A percentile compares a stretch with the other conserved stretches of the same genome.
These are phyloP conservation scores for Mesembryanthemum crystallinum DNA, from an alignment of 148 eudicot species.

Conservation along the genomic window DNA sequence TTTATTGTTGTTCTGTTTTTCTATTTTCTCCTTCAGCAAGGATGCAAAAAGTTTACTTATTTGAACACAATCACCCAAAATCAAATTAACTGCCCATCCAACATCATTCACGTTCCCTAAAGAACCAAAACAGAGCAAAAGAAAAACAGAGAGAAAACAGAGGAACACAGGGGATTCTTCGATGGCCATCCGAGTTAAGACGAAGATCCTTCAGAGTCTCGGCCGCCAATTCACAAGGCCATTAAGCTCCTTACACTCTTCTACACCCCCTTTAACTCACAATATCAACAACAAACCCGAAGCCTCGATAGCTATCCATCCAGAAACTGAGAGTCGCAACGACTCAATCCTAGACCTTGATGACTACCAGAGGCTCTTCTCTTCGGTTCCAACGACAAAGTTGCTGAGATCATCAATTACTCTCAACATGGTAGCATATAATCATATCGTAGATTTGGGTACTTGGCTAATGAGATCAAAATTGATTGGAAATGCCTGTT, in stretches of 20 bases:
- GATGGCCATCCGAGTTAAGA: conserved; percentile 41
- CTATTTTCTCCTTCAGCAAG: too few relatives aligned
- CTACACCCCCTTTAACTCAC: conserved; percentile 19
- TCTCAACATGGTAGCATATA: conserved; percentile 42
- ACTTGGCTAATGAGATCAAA: conserved; percentile 59
- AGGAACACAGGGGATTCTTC: conserved; percentile 1
- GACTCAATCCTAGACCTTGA: conserved; percentile 34
- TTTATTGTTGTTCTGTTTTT: too few relatives aligned
- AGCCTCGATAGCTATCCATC: not conserved
- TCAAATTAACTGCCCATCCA: too few relatives aligned
- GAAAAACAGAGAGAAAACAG: not conserved
- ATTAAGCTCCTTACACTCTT: conserved; percentile 38
- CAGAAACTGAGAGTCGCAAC: not conserved
- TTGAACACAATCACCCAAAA: too few relatives aligned
- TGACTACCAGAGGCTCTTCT: conserved; percentile 41
- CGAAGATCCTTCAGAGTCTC: conserved; percentile 31
- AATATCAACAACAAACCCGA: conserved; percentile 7
- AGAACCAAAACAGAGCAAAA: too few relatives aligned
- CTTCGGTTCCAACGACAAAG: conserved; percentile 41
- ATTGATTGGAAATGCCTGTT: conserved; percentile 38
- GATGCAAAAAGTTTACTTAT: too few relatives aligned
- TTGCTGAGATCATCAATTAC: conserved; percentile 44
- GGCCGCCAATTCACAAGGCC: conserved; percentile 28
- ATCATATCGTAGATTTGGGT: conserved; percentile 63
- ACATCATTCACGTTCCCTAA: too few relatives aligned